Evolutionary conservation across 257 asterid species (phyloP), one percentile per base, ranked within the genome.

Genomic region (Leonotis leonurus): DNA sequence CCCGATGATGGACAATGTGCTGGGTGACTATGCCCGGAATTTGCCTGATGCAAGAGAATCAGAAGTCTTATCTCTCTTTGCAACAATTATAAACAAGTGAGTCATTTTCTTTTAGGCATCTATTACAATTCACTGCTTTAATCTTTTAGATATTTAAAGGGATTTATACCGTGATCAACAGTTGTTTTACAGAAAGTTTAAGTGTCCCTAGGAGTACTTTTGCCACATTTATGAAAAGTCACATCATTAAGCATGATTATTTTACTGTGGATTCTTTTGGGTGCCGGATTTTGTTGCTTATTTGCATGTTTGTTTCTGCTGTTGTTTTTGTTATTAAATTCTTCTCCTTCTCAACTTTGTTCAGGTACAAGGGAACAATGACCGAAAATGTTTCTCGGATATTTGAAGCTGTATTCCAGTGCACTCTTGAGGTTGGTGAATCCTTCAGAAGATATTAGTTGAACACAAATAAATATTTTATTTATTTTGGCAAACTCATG

Each of bases 31-130:
- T 68, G 92, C 95, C 26, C 85, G 97, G 48, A 90, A 90, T 74
- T 62, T 90, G 68, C 95, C 97, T 56, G 97, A 90, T 87, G 97
- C 97, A 33, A 87, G 95, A 75, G 97, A 90, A 70, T 90, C 97
- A 0, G 97, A 90, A 90, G 97, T 90, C 61, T 83, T 90, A 4
- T 87, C 97, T 40, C 95, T 90, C 37, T 90, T 83, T 51, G 97
- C 97, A 32, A 90, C 97, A 14, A 90, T 90, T 24, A 85, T 90
- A 57, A 90, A 90, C 79, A 90, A 87, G 95, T 90, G 78, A 48
- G 81, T 14, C 48, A 40, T 7, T 4, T 52, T 5, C 26, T 44
- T 61, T 24, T 58, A 32, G n/a, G n/a, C 13, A 13, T 5, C 32
- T 36, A n/a, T 22, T 21, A n/a, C n/a, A 26, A 58, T 40, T 46